Percentiles rank a stretch among this genome's conserved stretches.
Evolutionary conservation across 2,329 filamentous ascomycete species (phyloP).

Genomic region (Emericellopsis atlantica): DNA sequence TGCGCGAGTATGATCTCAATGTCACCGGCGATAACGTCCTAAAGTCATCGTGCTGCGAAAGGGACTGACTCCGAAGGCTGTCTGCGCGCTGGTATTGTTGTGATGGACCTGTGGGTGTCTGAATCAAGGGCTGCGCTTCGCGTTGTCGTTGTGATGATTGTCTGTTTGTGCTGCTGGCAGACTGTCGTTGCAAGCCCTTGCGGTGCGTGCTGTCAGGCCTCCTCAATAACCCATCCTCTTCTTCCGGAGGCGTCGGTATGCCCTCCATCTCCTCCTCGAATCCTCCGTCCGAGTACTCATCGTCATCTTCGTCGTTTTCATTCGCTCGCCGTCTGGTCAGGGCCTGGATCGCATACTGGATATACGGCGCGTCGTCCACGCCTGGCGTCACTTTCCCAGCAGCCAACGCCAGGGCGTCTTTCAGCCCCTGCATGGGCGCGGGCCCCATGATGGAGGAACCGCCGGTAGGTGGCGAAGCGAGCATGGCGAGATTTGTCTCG

Average conservation of each 20-base stretch:
- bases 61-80: background rate
- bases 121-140: background rate
- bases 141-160: background rate
- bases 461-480: constrained; percentile 17
- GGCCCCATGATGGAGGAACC: too few species aligned
- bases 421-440: constrained; percentile 24
- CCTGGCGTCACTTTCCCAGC: constrained; percentile 55
- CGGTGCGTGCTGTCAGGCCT: background rate
- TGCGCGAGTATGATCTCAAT: background rate
- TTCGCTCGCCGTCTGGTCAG: constrained; percentile 49
- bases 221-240: background rate
- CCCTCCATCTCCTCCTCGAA: constrained; percentile 3
- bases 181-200: too few species aligned
- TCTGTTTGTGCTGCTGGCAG: background rate
- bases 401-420: constrained; percentile 37
- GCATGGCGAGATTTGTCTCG: constrained; percentile 25
- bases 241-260: background rate
- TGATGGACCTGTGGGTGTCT: background rate
- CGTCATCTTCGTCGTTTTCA: background rate
- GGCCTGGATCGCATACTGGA: constrained; percentile 81
- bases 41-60: background rate
- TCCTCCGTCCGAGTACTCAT: constrained; percentile 1
- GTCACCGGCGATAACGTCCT: constrained; percentile 1
- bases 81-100: background rate
- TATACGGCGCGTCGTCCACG: constrained; percentile 74